A percentile compares a stretch with the other conserved stretches of the same genome.
Evolutionary conservation across 129 eudicot species (phyloP).

Genomic region (Solidago caesia): DNA sequence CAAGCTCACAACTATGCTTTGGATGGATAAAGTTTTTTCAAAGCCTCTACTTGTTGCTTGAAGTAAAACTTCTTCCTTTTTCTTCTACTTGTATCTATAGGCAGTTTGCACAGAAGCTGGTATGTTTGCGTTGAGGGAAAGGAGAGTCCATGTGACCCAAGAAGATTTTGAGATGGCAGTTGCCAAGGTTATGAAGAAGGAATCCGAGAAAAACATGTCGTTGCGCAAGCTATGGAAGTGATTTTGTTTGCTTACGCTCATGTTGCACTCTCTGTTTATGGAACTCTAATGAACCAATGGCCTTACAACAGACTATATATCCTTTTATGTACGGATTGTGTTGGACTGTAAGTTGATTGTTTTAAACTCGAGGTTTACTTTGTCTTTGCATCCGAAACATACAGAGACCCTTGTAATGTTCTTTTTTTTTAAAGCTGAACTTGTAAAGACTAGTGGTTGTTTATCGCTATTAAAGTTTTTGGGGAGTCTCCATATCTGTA

Average conservation of each 20-base stretch:
- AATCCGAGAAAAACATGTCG: constrained; percentile 43
- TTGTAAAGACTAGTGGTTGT: not conserved
- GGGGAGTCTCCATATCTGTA: too few species aligned
- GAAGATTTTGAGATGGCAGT: constrained; percentile 56
- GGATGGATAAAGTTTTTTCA: too few species aligned
- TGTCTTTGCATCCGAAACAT: not conserved
- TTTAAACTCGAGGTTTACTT: not conserved
- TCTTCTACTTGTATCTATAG: not conserved
- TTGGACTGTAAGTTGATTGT: not conserved
- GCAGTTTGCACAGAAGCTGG: constrained; percentile 51
- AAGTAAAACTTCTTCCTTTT: not conserved
- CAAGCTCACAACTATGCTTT: too few species aligned
- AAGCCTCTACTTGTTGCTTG: too few species aligned
- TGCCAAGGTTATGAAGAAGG: constrained; percentile 46
- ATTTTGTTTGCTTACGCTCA: not conserved
- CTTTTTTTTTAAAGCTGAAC: constrained; percentile 4
- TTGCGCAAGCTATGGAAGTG: constrained; percentile 39
- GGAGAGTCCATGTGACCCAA: constrained; percentile 47
- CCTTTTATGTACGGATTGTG: not conserved
- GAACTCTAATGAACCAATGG: not conserved
- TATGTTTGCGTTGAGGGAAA: constrained; percentile 49
- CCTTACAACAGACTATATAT: not conserved
- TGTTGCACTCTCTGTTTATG: not conserved
- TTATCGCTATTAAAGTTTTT: too few species aligned
- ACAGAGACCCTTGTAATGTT: not conserved